Evolutionary conservation across 208 protist species (phyloP), one percentile per base, ranked within the genome.

Genomic region (Sergeia podlipaevii): DNA sequence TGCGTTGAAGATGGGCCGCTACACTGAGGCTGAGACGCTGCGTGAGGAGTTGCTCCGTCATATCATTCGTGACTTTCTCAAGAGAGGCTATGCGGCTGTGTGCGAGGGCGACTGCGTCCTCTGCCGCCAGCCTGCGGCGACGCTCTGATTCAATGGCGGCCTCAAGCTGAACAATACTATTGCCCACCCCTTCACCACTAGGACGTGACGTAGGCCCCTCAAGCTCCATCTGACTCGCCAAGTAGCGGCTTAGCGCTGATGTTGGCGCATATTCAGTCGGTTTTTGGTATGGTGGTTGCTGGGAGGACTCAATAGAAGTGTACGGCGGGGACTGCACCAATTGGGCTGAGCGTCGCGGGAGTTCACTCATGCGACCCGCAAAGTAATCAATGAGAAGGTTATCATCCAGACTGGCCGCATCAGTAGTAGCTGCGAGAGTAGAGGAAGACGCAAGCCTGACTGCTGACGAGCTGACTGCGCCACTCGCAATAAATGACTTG

Each of bases 41-140:
- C 2, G 64, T 50, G 30, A 81, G 63, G 7, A 79, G 29, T 30
- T 47, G 10, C 54, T 78, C 74, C 8, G 67, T 59, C 63, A 86
- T 75, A 28, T 72, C 38, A 47, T 86, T 74, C 1, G 79, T 78
- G n/a, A 39, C 51, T 55, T 64, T 67, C 50, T 82, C 74, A 24
- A 86, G 45, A 4, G 26, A 24, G 18, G 58, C 57, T 24, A 77
- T 61, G 30, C 42, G 48, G 36, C 51, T n/a, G 39, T 77, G 67
- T 6, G 64, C 61, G 4, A 42, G 28, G 1, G 56, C 42, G 30
- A 79, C 24, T 0, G 70, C 79, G 6, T 66, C 64, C 30, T 82
- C 66, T 20, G 54, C 57, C 18, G 53, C 53, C 7, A 15, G 34
- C 2, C 62, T 51, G 1, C 47, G 46, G n/a, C 27, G 28, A 13